Evolutionary conservation across 116 monocot species (phyloP).

Genomic region (Iris pallida): DNA sequence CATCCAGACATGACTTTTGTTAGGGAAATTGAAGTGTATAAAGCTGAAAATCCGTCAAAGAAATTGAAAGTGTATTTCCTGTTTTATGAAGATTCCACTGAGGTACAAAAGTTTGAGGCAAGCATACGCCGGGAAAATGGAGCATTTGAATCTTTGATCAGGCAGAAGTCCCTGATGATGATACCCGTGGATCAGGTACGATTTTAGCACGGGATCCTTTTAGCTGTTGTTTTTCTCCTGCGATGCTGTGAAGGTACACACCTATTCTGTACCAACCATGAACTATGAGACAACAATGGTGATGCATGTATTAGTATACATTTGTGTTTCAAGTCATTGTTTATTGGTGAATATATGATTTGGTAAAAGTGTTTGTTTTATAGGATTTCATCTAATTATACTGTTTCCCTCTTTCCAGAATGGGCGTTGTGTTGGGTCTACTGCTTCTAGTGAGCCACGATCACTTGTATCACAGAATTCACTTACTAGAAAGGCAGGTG

Average conservation of each 20-base stretch:
- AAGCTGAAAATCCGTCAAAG: slow-evolving; percentile 77
- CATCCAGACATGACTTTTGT: slow-evolving; percentile 93
- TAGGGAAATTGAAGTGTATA: slow-evolving; percentile 94
- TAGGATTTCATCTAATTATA: slow-evolving; percentile 2
- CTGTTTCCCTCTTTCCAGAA: slow-evolving; percentile 38
- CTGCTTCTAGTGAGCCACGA: slow-evolving; percentile 38
- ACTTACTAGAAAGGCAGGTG: slow-evolving; percentile 89
- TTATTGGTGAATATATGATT: no score
- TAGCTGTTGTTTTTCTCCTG: neutral
- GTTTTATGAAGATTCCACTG: slow-evolving; percentile 92
- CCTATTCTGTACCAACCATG: no score
- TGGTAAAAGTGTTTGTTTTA: neutral
- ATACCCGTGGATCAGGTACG: slow-evolving; percentile 91
- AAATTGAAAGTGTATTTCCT: slow-evolving; percentile 89
- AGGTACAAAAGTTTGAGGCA: slow-evolving; percentile 94
- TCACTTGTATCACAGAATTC: slow-evolving; percentile 46
- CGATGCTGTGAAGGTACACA: no score
- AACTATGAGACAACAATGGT: no score
- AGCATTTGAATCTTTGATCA: slow-evolving; percentile 96
- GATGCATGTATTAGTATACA: no score
- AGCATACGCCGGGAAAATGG: slow-evolving; percentile 82
- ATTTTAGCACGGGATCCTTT: neutral
- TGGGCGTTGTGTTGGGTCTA: slow-evolving; percentile 54
- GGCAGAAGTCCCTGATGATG: slow-evolving; percentile 98
- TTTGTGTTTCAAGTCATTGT: no score